Evolutionary conservation across 257 asterid species (phyloP).

Genomic region (Scutellaria minor): DNA sequence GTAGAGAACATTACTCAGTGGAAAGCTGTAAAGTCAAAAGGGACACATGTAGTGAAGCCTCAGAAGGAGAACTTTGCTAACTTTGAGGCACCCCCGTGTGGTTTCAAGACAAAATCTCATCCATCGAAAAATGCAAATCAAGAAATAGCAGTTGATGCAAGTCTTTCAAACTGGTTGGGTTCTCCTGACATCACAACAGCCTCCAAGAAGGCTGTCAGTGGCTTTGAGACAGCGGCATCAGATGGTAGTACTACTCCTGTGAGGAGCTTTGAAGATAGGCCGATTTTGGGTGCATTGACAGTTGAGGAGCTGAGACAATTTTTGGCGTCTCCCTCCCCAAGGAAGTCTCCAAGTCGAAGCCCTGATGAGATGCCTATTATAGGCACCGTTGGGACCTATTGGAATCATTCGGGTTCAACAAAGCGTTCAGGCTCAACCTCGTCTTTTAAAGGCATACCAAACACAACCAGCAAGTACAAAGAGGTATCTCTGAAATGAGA

Average conservation of each 20-base stretch:
- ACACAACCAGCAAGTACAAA: conserved; percentile 88
- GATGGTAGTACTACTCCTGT: conserved; percentile 50
- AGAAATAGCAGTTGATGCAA: conserved; percentile 81
- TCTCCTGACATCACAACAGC: conserved; percentile 51
- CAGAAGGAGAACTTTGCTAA: conserved; percentile 77
- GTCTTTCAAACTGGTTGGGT: conserved; percentile 89
- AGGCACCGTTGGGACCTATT: conserved; percentile 90
- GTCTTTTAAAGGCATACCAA: conserved; percentile 86
- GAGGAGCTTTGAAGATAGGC: conserved; percentile 80
- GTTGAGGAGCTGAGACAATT: conserved; percentile 86
- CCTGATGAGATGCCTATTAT: conserved; percentile 93
- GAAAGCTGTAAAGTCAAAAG: conserved; percentile 74
- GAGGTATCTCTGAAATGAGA: conserved; percentile 62
- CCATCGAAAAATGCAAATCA: conserved; percentile 43
- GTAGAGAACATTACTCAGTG: conserved; percentile 89
- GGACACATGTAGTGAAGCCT: conserved; percentile 41
- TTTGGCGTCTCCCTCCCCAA: conserved; percentile 64
- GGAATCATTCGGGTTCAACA: conserved; percentile 57
- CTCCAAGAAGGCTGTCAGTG: conserved; percentile 48
- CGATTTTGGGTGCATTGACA: conserved; percentile 94
- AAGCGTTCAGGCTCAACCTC: conserved; percentile 50
- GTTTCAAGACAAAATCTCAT: conserved; percentile 51
- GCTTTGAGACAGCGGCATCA: conserved; percentile 51
- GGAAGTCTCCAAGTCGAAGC: conserved; percentile 81
- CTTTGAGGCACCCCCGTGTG: conserved; percentile 48